Evolutionary conservation across 2,329 filamentous ascomycete species (phyloP).

Genomic region (Truncatella angustata): DNA sequence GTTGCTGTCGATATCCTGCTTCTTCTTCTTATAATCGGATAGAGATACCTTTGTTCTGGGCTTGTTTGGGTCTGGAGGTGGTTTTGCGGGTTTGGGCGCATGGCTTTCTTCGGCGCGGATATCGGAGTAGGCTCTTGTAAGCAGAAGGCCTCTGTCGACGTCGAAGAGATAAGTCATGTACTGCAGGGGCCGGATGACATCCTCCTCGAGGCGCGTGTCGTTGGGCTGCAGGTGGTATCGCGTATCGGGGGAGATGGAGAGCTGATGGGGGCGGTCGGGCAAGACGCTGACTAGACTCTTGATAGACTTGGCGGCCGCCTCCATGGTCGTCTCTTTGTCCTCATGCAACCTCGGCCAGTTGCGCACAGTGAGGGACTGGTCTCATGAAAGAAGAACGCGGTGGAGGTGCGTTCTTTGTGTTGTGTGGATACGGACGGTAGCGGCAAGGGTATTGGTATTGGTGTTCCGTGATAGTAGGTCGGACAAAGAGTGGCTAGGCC

Average conservation of each 20-base stretch:
- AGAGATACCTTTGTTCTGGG: constrained; percentile 49
- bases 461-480: no score
- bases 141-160: constrained; percentile 55
- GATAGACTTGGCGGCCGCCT: constrained; percentile 57
- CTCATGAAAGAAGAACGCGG: constrained; percentile 24
- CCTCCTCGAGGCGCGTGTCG: constrained; percentile 44
- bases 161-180: constrained; percentile 58
- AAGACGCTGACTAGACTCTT: constrained; percentile 51
- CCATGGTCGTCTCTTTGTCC: constrained; percentile 42
- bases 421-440: no score
- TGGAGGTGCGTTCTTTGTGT: constrained; percentile 1
- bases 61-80: constrained; percentile 40
- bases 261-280: constrained; percentile 51
- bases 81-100: constrained; percentile 20
- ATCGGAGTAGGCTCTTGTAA: constrained; percentile 56
- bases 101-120: constrained; percentile 50
- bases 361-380: constrained; percentile 24
- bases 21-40: constrained; percentile 59
- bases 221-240: constrained; percentile 44
- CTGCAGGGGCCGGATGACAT: constrained; percentile 49
- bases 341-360: constrained; percentile 30
- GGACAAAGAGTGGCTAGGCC: no score
- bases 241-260: constrained; percentile 47
- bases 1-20: constrained; percentile 24
- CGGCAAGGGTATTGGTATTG: no score